Evolutionary conservation across 1,139 yeast genomes (phyloP), one percentile per base, ranked within the genome.

Genomic region (Candida glucosophila): DNA sequence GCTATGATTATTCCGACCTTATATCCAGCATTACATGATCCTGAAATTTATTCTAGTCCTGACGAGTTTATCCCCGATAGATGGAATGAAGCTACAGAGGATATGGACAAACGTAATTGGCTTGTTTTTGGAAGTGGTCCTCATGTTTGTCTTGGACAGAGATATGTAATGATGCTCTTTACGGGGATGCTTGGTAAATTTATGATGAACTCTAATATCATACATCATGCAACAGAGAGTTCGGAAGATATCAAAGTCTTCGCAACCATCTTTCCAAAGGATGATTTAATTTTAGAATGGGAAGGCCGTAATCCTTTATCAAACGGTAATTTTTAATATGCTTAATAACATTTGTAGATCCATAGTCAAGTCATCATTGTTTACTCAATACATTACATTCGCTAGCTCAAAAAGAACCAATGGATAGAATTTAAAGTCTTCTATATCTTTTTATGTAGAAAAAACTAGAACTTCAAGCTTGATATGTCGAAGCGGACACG

Each of bases 191-290:
- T 90, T 49, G 98, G 98, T 48, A 88, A 88, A 54, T 86, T 82
- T 30, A 69, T 81, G 22, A 56, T 90, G 73, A 61, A 71, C 41
- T 69, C 88, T 29, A 90, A 90, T 52, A 73, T 90, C 59, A 57
- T 70, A 34, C 98, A 90, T 52, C 73, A 77, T 42, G 73, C 77
- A 29, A 90, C 98, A 14, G 79, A 76, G 22, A 61, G 76, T 43
- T 77, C 92, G 37, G 98, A 90, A 59, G 77, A 85, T 47, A 85
- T 90, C 46, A 83, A 86, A 49, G 97, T 90, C 20, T 90, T 90
- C 53, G 98, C 98, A 19, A 90, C 98, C 15, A 86, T 90, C 49
- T 90, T 90, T 81, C 98, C 98, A 18, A 77, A 83, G 53, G 98
- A 90, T 57, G 95, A 88, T 52, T 75, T 93, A 50, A 73, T 83